Base-by-base conservation (phyloP, 2,329 filamentous ascomycete species). In the Colletotrichum tropicicola region DNA sequence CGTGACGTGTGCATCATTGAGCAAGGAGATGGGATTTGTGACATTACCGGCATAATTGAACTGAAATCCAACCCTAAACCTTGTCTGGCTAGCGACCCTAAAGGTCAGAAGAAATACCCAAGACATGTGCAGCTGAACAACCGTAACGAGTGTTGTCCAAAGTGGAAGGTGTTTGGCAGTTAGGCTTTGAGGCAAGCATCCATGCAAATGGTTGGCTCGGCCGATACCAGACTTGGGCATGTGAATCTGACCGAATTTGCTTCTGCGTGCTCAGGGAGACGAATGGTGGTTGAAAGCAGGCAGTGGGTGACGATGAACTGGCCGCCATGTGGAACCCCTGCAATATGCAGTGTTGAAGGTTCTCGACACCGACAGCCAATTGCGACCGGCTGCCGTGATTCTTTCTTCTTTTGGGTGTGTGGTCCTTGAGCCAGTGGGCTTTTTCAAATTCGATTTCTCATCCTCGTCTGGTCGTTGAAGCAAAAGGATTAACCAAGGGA, bases 311-410 rank as follows among this genome's bases (percentile, higher is more conserved):
- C n/a, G 41, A 37, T 39, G 60, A 54, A 41, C 49, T 44, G 27
- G 21, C 41, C 48, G 60, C 47, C 56, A 41, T 45, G 41, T 45
- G 55, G 60, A 43, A 27, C 23, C 43, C 54, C 54, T 57, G 54
- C 43, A 47, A 48, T 12, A 28, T n/a, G 43, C 17, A 41, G 15
- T 23, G 21, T 37, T 30, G 35, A 59, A 43, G 35, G 55, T 51
- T 30, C n/a, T 39, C 54, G 28, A 35, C 15, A n/a, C 25, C 39
- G 21, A 30, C 25, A 15, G 10, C 27, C 37, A 43, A 44, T 30
- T 19, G n/a, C 25, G 27, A 45, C 27, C 23, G 21, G 15, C 41
- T 43, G 54, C 21, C 37, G 32, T 32, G 44, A 19, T 41, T 23
- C 1, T 27, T 8, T 27, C 43, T 19, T 35, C 32, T 12, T 35